phyloP scores from a whole-genome alignment of 768 basidiomycete species.

The Lyophyllum decastes region DNA sequence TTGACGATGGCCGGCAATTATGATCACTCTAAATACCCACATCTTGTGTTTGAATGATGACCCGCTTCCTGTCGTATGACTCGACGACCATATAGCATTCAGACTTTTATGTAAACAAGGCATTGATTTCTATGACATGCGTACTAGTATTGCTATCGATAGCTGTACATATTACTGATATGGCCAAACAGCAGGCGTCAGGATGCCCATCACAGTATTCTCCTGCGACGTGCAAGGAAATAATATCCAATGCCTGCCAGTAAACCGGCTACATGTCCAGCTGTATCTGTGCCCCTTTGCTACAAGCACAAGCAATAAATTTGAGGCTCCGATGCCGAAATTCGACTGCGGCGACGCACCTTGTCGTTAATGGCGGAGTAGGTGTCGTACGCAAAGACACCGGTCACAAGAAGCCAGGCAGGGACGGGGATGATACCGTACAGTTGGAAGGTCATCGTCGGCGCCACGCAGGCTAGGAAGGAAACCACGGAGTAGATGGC shows the following conservation, averaged over 20 bases:
- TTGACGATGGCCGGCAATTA: not conserved
- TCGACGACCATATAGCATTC: not conserved
- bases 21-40: not conserved
- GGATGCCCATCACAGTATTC: constrained; percentile 23
- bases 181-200: too few relatives aligned
- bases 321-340: not conserved
- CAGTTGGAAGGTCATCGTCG: constrained; percentile 63
- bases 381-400: constrained; percentile 63
- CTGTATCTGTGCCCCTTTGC: constrained; percentile 56
- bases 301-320: constrained; percentile 20
- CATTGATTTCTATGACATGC: constrained; percentile 1
- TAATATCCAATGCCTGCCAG: constrained; percentile 64
- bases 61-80: not conserved
- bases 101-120: constrained; percentile 2
- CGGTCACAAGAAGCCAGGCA: constrained; percentile 73
- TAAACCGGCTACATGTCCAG: constrained; percentile 72
- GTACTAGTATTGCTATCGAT: not conserved
- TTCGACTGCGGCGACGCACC: constrained; percentile 24
- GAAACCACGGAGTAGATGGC: constrained; percentile 73
- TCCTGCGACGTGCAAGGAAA: constrained; percentile 42
- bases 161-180: too few relatives aligned
- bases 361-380: constrained; percentile 44
- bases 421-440: constrained; percentile 81
- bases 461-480: constrained; percentile 71
- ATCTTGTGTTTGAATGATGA: not conserved